Evolutionary conservation across 306 rosid genomes (phyloP), one percentile per base, ranked within the genome.

Genomic region (Fragaria nilgerrensis): DNA sequence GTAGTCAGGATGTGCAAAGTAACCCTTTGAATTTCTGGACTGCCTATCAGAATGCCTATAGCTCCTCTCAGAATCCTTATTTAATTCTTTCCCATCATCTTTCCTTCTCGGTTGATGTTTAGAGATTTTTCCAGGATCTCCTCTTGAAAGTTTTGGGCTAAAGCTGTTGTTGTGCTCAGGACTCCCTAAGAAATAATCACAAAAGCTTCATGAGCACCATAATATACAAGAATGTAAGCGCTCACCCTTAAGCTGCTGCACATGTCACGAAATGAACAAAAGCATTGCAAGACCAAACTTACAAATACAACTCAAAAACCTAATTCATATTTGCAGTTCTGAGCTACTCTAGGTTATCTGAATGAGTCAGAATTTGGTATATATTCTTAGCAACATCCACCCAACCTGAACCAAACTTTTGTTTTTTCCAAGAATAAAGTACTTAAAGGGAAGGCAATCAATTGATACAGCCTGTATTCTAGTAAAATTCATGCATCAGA

Each of bases 41-140:
- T 84, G 93, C 64, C 87, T 75, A 82, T 88, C 96, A 80, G 91
- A 83, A 85, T 89, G 77, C 81, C 88, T 84, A 67, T 76, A 85
- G 74, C 74, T 82, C 80, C 87, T 84, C 43, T 87, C 82, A 29
- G 86, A 81, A 70, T 88, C 90, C 81, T 82, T 90, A 41, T 82
- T 90, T 71, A 82, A 74, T 65, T 89, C 93, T 81, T 84, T 80
- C 43, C 77, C 86, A 79, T 88, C 86, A 67, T 87, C 85, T 77
- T 78, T 90, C 86, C 87, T 74, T 48, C 83, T 86, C 64, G 84
- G 75, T 68, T 71, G 88, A 75, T 79, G 74, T 69, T 85, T 91
- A 80, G 86, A 66, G 63, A 75, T 83, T 82, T 80, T 85, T 64
- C 72, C 75, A 52, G 85, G 79, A 71, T 84, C 91, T 56, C 81